Conservation (phyloP, 148 eudicot genomes). For the Limonium bicolor region DNA sequence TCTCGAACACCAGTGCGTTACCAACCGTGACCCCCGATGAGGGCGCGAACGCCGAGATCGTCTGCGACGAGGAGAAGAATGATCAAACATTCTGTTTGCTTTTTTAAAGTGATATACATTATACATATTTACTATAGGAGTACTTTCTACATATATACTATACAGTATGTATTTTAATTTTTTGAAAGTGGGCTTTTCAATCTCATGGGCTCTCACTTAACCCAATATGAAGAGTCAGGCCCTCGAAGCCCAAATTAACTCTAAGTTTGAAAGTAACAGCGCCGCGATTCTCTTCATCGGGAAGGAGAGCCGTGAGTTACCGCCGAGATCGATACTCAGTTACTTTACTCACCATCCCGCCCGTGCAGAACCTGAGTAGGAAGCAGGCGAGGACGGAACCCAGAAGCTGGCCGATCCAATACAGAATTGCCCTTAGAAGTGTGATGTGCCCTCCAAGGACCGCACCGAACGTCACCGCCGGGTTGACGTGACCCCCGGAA, state of each 20-base stretch:
- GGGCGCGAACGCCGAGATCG: slow-evolving; percentile 8
- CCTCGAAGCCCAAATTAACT: too few relatives aligned
- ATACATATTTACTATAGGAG: too few relatives aligned
- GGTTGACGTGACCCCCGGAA: slow-evolving; percentile 17
- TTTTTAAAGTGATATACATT: too few relatives aligned
- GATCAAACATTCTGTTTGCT: background rate
- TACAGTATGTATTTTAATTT: too few relatives aligned
- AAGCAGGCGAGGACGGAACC: slow-evolving; percentile 13
- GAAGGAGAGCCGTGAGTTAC: background rate
- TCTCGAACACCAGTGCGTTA: slow-evolving; percentile 15
- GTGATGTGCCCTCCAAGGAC: slow-evolving; percentile 15
- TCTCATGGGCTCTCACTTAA: too few relatives aligned
- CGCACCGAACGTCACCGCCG: slow-evolving; percentile 15
- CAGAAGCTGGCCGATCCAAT: slow-evolving; percentile 14
- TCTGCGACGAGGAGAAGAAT: background rate
- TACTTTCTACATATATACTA: too few relatives aligned
- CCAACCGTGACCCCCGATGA: slow-evolving; percentile 9
- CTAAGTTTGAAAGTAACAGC: too few relatives aligned
- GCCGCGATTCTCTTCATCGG: too few relatives aligned
- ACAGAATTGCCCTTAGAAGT: slow-evolving; percentile 7
- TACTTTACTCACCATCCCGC: slow-evolving; percentile 7
- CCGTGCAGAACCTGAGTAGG: slow-evolving; percentile 8
- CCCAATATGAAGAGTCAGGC: too few relatives aligned
- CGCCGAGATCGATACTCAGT: too few relatives aligned
- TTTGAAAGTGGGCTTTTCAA: too few relatives aligned